Evolutionary conservation across 169 alveolate species (phyloP), one percentile per base, ranked within the genome.

Genomic region (Theileria sp.): DNA sequence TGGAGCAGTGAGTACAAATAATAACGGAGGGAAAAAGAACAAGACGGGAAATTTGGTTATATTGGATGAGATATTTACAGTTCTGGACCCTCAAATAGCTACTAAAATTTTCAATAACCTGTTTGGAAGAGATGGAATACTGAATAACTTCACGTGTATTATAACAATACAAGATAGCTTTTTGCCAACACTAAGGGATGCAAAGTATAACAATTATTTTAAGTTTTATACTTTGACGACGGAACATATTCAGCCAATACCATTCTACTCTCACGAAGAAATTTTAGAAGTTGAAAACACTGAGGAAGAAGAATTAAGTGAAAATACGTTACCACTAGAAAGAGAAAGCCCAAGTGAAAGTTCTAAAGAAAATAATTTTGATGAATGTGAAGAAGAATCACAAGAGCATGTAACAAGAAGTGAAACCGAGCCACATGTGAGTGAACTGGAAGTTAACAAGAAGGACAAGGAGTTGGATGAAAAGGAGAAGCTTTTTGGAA

Each of bases 11-110:
- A 17, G 36, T 17, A 28, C n/a, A 17, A 64, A 15, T 7, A 64
- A 30, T 13, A 30, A 21, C 5, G 44, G 72, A 64, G 72, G 72
- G 9, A 25, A 21, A 19, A 25, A n/a, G n/a, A 25, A 58, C 26
- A 21, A 30, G 8, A 6, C 19, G 44, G 50, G 50, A 25, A 64
- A 30, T 15, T 21, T 64, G 72, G 44, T 64, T 10, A 30, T 64
- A 30, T 30, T 85, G 74, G 91, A 79, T 51, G 84, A 85, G 9
- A 19, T 79, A 0, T 85, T 85, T 51, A 6, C 91, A 10, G 91
- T 85, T 19, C 54, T 85, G 67, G 91, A 85, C 72, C 91, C 91
- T 2, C 32, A 69, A 15, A 51, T 85, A 28, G 54, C 81, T 3
- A 17, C 61, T 0, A 23, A 38, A 1, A 61, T 85, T 10, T 85